Conservation (phyloP, 2,329 filamentous ascomycete species). For the Botryotinia convoluta region DNA sequence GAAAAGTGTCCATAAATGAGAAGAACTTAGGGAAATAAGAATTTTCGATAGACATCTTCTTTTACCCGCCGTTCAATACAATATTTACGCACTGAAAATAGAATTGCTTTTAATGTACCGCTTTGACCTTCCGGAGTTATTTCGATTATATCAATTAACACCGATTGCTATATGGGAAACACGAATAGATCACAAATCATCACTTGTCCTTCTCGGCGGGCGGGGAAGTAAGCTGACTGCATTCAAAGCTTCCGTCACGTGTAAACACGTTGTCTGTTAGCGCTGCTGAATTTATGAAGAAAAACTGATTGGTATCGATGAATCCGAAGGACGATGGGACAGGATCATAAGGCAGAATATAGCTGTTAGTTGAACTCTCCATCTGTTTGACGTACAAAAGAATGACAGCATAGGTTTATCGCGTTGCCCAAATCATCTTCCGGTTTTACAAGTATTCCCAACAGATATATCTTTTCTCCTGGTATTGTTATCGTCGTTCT, state of each 20-base stretch:
- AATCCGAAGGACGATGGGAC: not conserved
- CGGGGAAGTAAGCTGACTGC: constrained; percentile 21
- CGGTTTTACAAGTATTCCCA: not conserved
- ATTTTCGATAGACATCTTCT: too few relatives aligned
- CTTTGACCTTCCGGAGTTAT: not conserved
- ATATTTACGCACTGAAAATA: not conserved
- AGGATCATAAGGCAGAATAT: not conserved
- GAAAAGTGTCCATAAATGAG: not conserved
- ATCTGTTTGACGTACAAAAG: not conserved
- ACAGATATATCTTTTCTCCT: too few relatives aligned
- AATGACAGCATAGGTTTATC: not conserved
- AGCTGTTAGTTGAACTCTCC: not conserved
- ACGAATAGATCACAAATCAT: not conserved
- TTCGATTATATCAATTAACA: not conserved
- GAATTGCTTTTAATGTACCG: not conserved
- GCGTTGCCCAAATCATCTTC: not conserved
- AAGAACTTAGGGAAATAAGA: not conserved
- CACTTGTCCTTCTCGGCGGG: constrained; percentile 1
- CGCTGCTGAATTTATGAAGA: not conserved
- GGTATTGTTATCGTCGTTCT: not conserved
- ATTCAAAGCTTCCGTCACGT: constrained; percentile 8
- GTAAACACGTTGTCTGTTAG: not conserved
- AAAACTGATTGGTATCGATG: not conserved
- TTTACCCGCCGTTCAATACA: not conserved
- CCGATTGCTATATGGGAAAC: not conserved